phyloP scores from a whole-genome alignment of 306 rosid species.

The Alnus rubra region DNA sequence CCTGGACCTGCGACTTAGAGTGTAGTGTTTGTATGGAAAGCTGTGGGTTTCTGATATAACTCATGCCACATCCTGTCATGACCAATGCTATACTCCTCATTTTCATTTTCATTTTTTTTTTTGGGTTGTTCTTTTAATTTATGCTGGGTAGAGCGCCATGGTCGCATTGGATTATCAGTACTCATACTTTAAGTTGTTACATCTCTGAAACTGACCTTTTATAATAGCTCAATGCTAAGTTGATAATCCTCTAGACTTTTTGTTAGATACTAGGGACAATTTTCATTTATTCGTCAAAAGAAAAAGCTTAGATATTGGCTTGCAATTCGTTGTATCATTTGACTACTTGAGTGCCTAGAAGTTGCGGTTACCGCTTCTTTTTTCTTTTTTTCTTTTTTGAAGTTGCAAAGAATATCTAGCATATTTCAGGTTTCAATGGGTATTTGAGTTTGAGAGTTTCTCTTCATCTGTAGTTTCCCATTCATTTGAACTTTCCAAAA shows the following conservation, averaged over 20 bases:
- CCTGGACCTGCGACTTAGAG: neutral
- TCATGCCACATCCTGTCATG: neutral
- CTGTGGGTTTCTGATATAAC: neutral
- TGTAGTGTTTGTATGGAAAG: neutral
- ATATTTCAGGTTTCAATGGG: too few species aligned
- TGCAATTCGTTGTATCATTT: neutral
- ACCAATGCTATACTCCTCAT: neutral
- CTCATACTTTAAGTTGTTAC: too few species aligned
- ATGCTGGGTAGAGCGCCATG: neutral
- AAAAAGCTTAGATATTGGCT: neutral
- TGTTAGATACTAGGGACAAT: too few species aligned
- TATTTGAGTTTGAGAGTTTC: neutral
- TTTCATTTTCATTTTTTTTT: neutral
- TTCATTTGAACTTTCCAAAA: too few species aligned
- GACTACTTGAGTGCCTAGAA: neutral
- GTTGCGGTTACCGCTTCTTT: neutral
- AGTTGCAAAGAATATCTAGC: too few species aligned
- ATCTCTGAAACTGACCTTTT: too few species aligned
- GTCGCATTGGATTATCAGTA: too few species aligned
- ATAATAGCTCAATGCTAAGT: neutral
- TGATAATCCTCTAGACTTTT: neutral
- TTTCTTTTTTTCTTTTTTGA: too few species aligned
- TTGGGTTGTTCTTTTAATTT: too few species aligned
- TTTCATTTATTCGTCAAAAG: neutral
- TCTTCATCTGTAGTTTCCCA: too few species aligned